Evolutionary conservation across 371 early-diverging fungal species (phyloP).

Genomic region (Zancudomyces culisetae): DNA sequence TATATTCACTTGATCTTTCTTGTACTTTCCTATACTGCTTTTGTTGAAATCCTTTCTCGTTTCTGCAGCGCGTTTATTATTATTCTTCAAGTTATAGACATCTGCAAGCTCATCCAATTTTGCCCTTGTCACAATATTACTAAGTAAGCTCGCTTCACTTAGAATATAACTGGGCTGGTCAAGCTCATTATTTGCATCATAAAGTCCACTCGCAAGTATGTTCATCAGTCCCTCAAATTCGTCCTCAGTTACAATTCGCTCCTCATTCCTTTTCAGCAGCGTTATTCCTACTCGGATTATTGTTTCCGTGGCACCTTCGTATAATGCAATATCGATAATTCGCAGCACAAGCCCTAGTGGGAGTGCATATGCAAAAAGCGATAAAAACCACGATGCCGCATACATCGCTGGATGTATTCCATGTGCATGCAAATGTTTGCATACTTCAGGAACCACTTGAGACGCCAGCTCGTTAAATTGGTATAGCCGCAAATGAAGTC

Average conservation of each 20-base stretch:
- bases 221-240: constrained; percentile 74
- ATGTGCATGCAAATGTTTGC: constrained; percentile 50
- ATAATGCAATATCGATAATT: constrained; percentile 65
- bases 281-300: constrained; percentile 80
- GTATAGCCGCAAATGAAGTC: constrained; percentile 56
- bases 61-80: constrained; percentile 6
- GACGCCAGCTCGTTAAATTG: constrained; percentile 63
- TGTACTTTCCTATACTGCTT: neutral
- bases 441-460: constrained; percentile 56
- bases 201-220: constrained; percentile 55
- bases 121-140: constrained; percentile 38
- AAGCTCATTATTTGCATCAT: constrained; percentile 38
- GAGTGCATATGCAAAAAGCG: constrained; percentile 75
- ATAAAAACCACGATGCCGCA: constrained; percentile 81
- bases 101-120: constrained; percentile 52
- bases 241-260: constrained; percentile 36
- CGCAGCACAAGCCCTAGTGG: constrained; percentile 55
- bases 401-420: constrained; percentile 76
- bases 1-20: neutral
- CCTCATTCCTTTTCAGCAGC: constrained; percentile 53
- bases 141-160: constrained; percentile 52
- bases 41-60: neutral
- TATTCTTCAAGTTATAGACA: constrained; percentile 27
- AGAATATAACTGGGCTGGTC: constrained; percentile 46
- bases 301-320: constrained; percentile 65